Base-by-base conservation (phyloP, 1,284 basidiomycete genomes). In the Agaricales sp. region DNA sequence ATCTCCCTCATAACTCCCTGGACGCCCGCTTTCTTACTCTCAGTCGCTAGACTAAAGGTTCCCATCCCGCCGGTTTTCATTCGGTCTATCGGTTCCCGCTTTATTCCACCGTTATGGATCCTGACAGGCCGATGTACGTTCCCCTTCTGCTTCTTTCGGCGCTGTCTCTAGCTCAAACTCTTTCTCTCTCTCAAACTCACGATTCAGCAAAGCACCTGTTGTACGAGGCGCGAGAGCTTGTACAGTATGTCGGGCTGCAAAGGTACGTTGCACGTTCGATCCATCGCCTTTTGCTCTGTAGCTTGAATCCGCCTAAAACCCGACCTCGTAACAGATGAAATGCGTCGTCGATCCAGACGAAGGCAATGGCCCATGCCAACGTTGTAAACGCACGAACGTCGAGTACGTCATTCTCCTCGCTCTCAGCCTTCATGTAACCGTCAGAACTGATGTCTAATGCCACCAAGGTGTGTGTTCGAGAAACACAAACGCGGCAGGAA, bases 341-440 rank as follows among this genome's bases (percentile, higher is more conserved):
- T 90, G 87, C 58, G 86, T 90, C 58, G 86, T 90, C 50, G 87
- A 85, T 38, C 82, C 87, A 46, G 87, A 89, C 58, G 86, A 89
- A 58, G 85, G 85, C 50, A 72, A 75, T 55, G 75, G 78, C 55
- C 77, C 76, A 23, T 89, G 86, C 58, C 82, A 88, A 60, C 80
- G 86, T 47, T 90, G 87, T 67, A 82, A 77, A 62, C 82, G 87
- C 50, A 77, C 83, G 38, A 82, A 81, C 53, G 75, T 78, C 51
- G 80, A 87, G 86, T 87, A 61, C 54, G 64, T 61, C 57, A 55
- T 48, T 44, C 45, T 51, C 19, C 51, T 47, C 45, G 48, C 45
- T 46, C 44, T 52, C 26, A 43, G 18, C 50, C 53, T 46, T 56
- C 41, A 49, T 55, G 26, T 14, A 30, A 30, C 14, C 26, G 6